Base-by-base conservation (phyloP, 441 rosid species). In the Adansonia rubrostipa region DNA sequence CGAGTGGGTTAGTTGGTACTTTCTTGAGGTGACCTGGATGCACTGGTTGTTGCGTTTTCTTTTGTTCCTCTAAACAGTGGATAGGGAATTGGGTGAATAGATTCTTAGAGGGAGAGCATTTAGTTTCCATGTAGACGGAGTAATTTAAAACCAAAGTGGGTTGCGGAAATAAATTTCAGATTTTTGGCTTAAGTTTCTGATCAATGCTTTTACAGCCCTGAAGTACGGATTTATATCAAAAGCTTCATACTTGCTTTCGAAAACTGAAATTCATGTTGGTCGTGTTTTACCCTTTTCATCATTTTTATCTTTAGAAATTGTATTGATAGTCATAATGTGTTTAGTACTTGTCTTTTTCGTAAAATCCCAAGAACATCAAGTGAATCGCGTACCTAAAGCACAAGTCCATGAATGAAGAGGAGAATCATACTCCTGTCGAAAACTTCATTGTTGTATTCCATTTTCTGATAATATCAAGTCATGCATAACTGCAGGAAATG, bases 401-500 rank as follows among this genome's bases (percentile, higher is more conserved):
- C 20, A 53, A 76, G 9, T 4, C 40, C 1, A 62, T 11, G 47
- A 60, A 20, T 33, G 61, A 56, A 6, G 65, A 24, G 3, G n/a
- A 72, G 10, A 50, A 33, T 61, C 11, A 44, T 8, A 50, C 44
- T 66, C 4, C 6, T 24, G 0, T 9, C 1, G 5, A 6, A n/a
- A 17, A 40, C 15, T 54, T 42, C 42, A 6, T 14, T 36, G 9
- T 57, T 10, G 11, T 58, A 22, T 61, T 53, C 61, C 15, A 28
- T 71, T 71, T 74, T 22, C 42, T 61, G 70, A 74, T 10, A 10
- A 45, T 61, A 48, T 5, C 22, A 24, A 62, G 7, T 40, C 53
- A 60, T 50, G 63, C 50, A 44, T 24, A 24, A 28, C 40, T 81
- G 78, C 89, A 93, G 99, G 97, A 95, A 87, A 93, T 95, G 96